Base-by-base conservation (phyloP, 805 yeast genomes). In the Candida mattraensis region DNA sequence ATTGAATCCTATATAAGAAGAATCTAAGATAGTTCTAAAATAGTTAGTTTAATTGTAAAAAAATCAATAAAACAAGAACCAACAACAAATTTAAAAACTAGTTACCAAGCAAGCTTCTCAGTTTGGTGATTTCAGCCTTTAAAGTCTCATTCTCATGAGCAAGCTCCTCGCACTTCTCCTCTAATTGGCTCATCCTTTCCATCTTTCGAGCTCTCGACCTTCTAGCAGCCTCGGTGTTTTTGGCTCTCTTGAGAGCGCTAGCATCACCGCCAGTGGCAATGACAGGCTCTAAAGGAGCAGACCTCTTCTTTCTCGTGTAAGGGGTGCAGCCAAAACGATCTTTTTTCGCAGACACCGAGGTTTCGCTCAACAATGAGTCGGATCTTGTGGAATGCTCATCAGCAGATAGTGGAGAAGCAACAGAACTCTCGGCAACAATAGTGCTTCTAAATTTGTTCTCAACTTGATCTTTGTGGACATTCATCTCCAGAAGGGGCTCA, bases 161-260 rank as follows among this genome's bases (percentile, higher is more conserved):
- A 45, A 89, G 68, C 20, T 61, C 72, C 47, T 80, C 87, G 35
- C 88, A 93, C 60, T 77, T 79, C 16, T 63, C 76, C 64, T 89
- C 97, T 58, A 89, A 69, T 59, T 86, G 91, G 42, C 64, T 53
- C 87, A 89, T 84, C 61, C 95, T 77, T 60, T 85, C 85, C 80
- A 84, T 80, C 64, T 89, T 87, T 61, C 95, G 79, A 16, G 96
- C 96, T 55, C 97, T 74, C 18, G 96, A 87, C 57, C 96, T 78
- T 63, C 97, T 80, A 6, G 97, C 97, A 49, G 98, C 97, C 59
- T 88, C 96, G n/a, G 91, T 91, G 74, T 93, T 91, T 64, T 91
- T 81, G 7, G 98, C 98, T 60, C 98, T 81, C 69, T 91, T 91
- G 53, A 84, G 61, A 29, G 87, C 76, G 39, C 73, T 74, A n/a